phyloP scores from a whole-genome alignment of 73 alveolate genomes.

The Blepharisma japonicum region DNA sequence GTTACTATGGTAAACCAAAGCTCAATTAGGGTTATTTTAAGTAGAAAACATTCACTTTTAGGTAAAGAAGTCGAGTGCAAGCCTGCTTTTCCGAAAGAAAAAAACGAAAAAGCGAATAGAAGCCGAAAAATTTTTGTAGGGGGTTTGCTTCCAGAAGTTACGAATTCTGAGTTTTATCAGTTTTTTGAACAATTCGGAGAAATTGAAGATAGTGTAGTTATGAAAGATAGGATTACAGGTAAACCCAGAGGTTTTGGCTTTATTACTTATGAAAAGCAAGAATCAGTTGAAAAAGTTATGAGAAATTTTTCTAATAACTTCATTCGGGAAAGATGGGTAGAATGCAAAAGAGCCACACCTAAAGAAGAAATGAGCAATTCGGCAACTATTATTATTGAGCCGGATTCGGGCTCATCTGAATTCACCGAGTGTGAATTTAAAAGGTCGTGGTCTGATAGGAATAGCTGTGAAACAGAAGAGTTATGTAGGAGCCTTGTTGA shows the following conservation, averaged over 20 bases:
- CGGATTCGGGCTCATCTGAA: not conserved
- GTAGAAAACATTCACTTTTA: not conserved
- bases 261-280: constrained; percentile 28
- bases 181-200: constrained; percentile 30
- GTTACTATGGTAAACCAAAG: not conserved
- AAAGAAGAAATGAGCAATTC: constrained; percentile 2
- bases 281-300: constrained; percentile 9
- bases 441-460: not conserved
- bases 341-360: not conserved
- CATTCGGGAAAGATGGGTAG: not conserved
- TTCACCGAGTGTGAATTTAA: not conserved
- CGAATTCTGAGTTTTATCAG: not conserved
- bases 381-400: not conserved
- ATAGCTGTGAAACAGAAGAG: not conserved
- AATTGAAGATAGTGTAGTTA: constrained; percentile 28
- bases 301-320: not conserved
- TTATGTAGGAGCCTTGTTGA: constrained; percentile 5
- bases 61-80: constrained; percentile 1
- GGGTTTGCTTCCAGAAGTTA: constrained; percentile 14
- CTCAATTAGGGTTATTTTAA: not conserved
- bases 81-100: constrained; percentile 22
- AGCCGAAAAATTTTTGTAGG: constrained; percentile 14
- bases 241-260: constrained; percentile 38
- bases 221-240: constrained; percentile 34
- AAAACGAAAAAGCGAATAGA: not conserved